Evolutionary conservation across 2,329 filamentous ascomycete genomes (phyloP).

Genomic region (Acarospora socialis): DNA sequence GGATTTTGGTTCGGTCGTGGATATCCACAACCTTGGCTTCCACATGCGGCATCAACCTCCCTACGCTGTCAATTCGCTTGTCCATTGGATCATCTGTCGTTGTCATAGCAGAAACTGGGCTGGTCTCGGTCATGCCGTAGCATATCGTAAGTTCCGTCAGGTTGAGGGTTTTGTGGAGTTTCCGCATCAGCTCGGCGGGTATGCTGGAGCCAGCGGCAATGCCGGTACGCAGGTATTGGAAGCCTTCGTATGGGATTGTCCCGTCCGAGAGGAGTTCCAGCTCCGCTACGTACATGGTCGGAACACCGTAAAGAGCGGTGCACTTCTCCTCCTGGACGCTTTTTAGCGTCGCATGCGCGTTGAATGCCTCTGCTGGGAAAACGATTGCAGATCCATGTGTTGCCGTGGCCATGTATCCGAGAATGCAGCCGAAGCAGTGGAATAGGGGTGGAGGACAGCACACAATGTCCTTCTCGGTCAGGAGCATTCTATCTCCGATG

Average conservation of each 20-base stretch:
- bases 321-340: constrained; percentile 48
- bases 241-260: constrained; percentile 35
- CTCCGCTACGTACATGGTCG: constrained; percentile 88
- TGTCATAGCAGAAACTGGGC: constrained; percentile 59
- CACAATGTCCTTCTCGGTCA: constrained; percentile 56
- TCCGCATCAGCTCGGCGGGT: constrained; percentile 65
- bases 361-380: constrained; percentile 76
- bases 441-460: constrained; percentile 46
- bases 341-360: constrained; percentile 56
- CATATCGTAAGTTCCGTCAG: constrained; percentile 77
- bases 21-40: constrained; percentile 63
- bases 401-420: constrained; percentile 93
- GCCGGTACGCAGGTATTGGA: constrained; percentile 62
- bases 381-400: constrained; percentile 69
- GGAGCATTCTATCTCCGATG: constrained; percentile 73
- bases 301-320: constrained; percentile 71
- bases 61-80: constrained; percentile 63
- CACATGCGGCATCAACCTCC: constrained; percentile 72
- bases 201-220: constrained; percentile 83
- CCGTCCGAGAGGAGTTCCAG: constrained; percentile 57
- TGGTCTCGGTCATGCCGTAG: constrained; percentile 94
- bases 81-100: constrained; percentile 57
- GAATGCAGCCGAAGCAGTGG: constrained; percentile 73
- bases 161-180: constrained; percentile 59
- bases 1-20: constrained; percentile 39